Conservation (phyloP, 345 rosid species). For the Bruguiera gymnorhiza region DNA sequence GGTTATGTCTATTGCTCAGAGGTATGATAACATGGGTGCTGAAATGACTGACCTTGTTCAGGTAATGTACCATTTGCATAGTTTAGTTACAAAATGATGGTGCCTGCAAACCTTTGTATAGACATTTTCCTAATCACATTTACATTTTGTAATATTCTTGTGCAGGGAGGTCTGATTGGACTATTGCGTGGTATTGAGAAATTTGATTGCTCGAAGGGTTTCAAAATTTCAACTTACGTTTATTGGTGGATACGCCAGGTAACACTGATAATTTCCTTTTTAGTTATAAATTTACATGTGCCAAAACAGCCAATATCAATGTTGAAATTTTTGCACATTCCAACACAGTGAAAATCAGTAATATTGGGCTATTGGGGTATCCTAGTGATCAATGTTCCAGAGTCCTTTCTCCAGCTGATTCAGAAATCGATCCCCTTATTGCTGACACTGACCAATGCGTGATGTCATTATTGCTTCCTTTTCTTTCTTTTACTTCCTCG, state of each 20-base stretch:
- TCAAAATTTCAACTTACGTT: constrained; percentile 86
- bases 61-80: constrained; percentile 38
- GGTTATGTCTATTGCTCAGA: constrained; percentile 90
- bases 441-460: neutral
- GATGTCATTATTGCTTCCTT: neutral
- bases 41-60: constrained; percentile 98
- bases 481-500: too few species aligned
- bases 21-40: constrained; percentile 82
- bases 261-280: constrained; percentile 13
- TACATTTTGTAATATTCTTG: constrained; percentile 4
- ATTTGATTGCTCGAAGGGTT: constrained; percentile 88
- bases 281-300: neutral
- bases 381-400: neutral
- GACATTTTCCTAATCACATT: too few species aligned
- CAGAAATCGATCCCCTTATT: neutral
- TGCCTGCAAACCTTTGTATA: neutral
- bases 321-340: too few species aligned
- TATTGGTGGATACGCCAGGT: constrained; percentile 99
- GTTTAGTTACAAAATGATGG: neutral
- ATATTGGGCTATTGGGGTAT: too few species aligned
- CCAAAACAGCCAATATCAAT: too few species aligned
- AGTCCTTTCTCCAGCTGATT: neutral
- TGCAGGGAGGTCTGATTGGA: constrained; percentile 92
- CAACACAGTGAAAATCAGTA: too few species aligned
- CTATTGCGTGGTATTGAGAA: constrained; percentile 91